phyloP scores from a whole-genome alignment of 495 filamentous ascomycete genomes.

The Penicilliopsis zonata region DNA sequence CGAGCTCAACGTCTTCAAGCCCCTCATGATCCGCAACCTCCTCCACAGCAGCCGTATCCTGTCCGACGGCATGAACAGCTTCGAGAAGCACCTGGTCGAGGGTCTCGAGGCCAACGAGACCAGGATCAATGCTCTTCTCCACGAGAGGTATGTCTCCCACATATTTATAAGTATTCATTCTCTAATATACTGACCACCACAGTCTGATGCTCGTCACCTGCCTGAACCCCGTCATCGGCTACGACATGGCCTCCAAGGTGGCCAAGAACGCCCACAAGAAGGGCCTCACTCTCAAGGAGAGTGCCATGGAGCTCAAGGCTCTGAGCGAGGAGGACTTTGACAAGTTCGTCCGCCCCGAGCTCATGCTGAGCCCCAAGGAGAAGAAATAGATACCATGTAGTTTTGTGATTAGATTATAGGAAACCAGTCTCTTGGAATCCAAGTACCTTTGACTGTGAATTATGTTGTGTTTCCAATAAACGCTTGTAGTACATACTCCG shows the following conservation, averaged over 20 bases:
- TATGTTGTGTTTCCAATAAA: too few relatives aligned
- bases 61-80: constrained; percentile 84
- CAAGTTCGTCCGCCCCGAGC: constrained; percentile 79
- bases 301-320: constrained; percentile 86
- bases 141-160: constrained; percentile 63
- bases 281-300: constrained; percentile 82
- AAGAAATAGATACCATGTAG: constrained; percentile 37
- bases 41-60: constrained; percentile 82
- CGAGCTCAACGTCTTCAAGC: constrained; percentile 98
- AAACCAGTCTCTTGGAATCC: too few relatives aligned
- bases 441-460: too few relatives aligned
- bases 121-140: constrained; percentile 73
- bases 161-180: too few relatives aligned
- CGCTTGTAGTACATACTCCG: too few relatives aligned
- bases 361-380: constrained; percentile 83
- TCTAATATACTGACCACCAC: constrained; percentile 12
- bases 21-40: constrained; percentile 85
- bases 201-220: constrained; percentile 98
- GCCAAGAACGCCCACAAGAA: constrained; percentile 99
- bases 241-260: constrained; percentile 96
- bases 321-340: constrained; percentile 89
- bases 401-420: too few relatives aligned
- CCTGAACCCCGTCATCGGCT: constrained; percentile 96
- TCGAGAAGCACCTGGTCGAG: constrained; percentile 83
- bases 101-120: constrained; percentile 89